Conservation (phyloP, 2,329 filamentous ascomycete species). For the Lachnellula cervina region DNA sequence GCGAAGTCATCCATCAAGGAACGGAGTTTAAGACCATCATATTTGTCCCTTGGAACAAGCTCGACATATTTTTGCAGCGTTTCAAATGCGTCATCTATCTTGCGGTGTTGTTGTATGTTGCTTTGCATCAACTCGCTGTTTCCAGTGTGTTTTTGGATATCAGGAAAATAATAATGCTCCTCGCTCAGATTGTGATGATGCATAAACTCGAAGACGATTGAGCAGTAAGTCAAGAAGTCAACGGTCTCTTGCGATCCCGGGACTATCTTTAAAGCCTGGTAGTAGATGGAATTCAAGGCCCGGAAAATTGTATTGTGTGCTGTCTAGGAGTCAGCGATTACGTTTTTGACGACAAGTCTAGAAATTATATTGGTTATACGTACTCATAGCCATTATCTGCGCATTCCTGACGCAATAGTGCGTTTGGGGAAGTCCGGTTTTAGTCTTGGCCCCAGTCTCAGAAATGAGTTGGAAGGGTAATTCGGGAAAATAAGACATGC, state of each 20-base stretch:
- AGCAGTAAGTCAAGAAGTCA: slow-evolving; percentile 31
- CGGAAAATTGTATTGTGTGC: slow-evolving; percentile 30
- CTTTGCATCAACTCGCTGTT: slow-evolving; percentile 30
- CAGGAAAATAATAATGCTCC: slow-evolving; percentile 34
- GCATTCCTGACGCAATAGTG: slow-evolving; percentile 20
- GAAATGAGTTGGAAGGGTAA: slow-evolving; percentile 18
- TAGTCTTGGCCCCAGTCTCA: slow-evolving; percentile 10
- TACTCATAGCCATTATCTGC: slow-evolving; percentile 27
- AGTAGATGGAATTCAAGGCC: slow-evolving; percentile 32
- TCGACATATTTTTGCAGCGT: slow-evolving; percentile 27
- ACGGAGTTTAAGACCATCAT: slow-evolving; percentile 21
- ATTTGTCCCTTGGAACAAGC: slow-evolving; percentile 20
- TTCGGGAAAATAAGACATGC: slow-evolving; percentile 14
- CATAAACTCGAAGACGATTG: slow-evolving; percentile 29
- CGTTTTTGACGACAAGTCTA: not conserved
- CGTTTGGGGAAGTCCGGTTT: slow-evolving; percentile 7
- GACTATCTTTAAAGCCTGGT: slow-evolving; percentile 28
- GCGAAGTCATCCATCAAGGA: slow-evolving; percentile 27
- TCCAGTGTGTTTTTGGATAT: slow-evolving; percentile 30
- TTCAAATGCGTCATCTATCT: slow-evolving; percentile 30
- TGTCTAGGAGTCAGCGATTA: not conserved
- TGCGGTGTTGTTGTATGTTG: slow-evolving; percentile 33
- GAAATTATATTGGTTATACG: not conserved
- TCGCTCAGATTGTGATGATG: slow-evolving; percentile 35
- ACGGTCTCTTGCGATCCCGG: slow-evolving; percentile 28